Evolutionary conservation across 192 early-diverging fungal species (phyloP), one percentile per base, ranked within the genome.

Genomic region (Entomortierella lignicola): DNA sequence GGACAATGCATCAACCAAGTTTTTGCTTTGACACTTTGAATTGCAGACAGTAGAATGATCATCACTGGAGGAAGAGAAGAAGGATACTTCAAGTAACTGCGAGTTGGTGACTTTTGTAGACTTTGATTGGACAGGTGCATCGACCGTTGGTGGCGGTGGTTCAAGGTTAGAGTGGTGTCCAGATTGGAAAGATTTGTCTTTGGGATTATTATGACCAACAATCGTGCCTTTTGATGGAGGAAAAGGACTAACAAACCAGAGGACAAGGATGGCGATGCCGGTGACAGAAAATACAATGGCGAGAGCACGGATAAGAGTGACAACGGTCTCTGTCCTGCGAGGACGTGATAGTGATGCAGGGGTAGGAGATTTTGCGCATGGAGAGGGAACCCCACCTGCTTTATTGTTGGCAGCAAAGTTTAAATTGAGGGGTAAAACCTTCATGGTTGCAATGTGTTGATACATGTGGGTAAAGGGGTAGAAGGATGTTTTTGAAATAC

Each of bases 351-450:
- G 62, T 17, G 74, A 69, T 12, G 74, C 74, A 17, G 74, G 74
- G 4, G 74, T 79, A 18, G 74, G 66, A 25, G 74, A 79, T 39
- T 64, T 79, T 31, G 57, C 55, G n/a, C 74, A 79, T 70, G 74
- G 74, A 26, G 74, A 79, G 10, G 50, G 60, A 18, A 62, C 27
- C 1, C 44, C 53, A 15, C 41, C 42, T 6, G 66, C n/a, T 10
- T 42, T 39, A 10, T 52, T 37, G 15, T 23, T 30, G 12, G 72
- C 43, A 12, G 59, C 30, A 12, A 68, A 68, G 27, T 51, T 63
- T 43, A 69, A 21, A 30, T 65, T 69, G 29, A 77, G 58, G 11
- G 74, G 74, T 32, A 69, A 53, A 7, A 77, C 26, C 18, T 63
- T 77, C 74, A 79, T 79, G 12, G 4, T 59, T 42, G 32, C 8